These are phyloP conservation scores for Neocallimastix lanati DNA, from an alignment of 192 early-diverging fungal species.

Conservation along the genomic window DNA sequence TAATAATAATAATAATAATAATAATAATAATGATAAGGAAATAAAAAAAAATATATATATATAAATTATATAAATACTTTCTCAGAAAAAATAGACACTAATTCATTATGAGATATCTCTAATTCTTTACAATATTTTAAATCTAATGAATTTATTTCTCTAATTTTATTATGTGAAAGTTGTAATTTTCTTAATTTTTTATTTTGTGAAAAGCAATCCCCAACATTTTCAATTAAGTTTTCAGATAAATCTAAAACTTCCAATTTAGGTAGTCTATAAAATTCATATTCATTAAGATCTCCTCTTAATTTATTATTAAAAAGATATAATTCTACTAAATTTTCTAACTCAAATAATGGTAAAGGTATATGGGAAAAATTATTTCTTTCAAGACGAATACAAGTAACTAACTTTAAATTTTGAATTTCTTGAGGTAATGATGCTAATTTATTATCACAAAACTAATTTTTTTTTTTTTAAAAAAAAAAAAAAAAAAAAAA, in stretches of 20 bases:
- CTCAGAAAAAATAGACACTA: neutral
- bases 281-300: neutral
- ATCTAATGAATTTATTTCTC: neutral
- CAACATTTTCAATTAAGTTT: neutral
- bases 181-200: neutral
- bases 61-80: neutral
- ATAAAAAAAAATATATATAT: too few species aligned
- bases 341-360: neutral
- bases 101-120: neutral
- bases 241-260: neutral
- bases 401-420: neutral
- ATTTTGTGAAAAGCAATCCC: neutral
- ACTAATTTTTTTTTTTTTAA: neutral
- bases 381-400: neutral
- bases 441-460: neutral
- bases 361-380: neutral
- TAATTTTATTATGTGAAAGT: neutral
- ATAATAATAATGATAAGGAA: too few species aligned
- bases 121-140: neutral
- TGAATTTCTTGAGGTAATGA: neutral
- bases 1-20: too few species aligned
- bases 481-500: neutral
- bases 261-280: neutral
- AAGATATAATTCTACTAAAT: neutral
- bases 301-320: neutral